A percentile compares a stretch with the other conserved stretches of the same genome.
phyloP scores from a whole-genome alignment of 2,329 filamentous ascomycete genomes.

The Cladosporium sp. region DNA sequence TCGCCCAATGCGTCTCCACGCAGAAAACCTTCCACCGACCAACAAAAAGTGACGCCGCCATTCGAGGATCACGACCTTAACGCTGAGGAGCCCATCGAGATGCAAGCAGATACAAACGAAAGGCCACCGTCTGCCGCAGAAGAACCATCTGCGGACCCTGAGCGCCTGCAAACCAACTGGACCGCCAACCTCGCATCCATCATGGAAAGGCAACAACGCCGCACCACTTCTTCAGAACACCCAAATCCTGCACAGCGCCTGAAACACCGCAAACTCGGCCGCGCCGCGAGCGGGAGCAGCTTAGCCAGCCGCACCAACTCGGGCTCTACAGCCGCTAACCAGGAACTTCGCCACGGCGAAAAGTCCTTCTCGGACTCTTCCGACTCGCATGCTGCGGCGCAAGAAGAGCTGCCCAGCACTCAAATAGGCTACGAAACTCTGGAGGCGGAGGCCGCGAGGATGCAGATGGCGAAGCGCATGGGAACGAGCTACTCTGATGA shows the following conservation, averaged over 20 bases:
- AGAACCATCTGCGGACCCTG: neutral
- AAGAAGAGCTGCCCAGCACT: constrained; percentile 30
- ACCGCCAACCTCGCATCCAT: constrained; percentile 13
- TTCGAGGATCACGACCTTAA: neutral
- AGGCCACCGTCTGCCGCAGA: neutral
- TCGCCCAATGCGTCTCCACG: constrained; percentile 31
- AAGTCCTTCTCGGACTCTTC: constrained; percentile 3
- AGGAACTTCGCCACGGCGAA: neutral
- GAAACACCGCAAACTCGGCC: constrained; percentile 33
- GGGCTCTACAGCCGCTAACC: neutral
- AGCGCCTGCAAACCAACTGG: neutral
- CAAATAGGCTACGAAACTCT: constrained; percentile 39
- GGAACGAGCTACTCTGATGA: constrained; percentile 32
- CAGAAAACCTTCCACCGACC: constrained; percentile 13
- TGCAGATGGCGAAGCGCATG: constrained; percentile 36
- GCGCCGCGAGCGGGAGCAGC: constrained; percentile 30
- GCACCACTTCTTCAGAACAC: constrained; percentile 1
- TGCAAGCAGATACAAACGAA: neutral
- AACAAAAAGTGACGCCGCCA: neutral
- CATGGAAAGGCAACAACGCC: constrained; percentile 15
- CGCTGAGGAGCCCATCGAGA: neutral
- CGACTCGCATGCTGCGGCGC: neutral
- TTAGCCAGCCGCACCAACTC: constrained; percentile 10
- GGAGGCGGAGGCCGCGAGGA: constrained; percentile 33
- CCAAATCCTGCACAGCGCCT: constrained; percentile 22